Conservation (phyloP, 1,284 basidiomycete species). For the Apiotrichum gracile region DNA sequence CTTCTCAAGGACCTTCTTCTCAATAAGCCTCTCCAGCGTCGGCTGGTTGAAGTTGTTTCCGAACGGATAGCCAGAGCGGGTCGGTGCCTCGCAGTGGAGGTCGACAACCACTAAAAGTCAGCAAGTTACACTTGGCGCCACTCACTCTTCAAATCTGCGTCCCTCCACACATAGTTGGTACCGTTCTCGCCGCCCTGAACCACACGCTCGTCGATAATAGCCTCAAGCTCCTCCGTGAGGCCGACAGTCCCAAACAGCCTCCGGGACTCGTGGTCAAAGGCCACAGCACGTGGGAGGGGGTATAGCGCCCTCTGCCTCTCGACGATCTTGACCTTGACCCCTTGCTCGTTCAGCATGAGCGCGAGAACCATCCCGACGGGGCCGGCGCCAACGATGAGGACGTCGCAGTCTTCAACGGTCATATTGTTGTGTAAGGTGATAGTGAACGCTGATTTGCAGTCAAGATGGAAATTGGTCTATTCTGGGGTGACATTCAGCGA, state of each 20-base stretch:
- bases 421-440: neutral
- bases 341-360: conserved; percentile 11
- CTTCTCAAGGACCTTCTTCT: conserved; percentile 2
- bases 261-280: conserved; percentile 20
- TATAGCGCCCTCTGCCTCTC: conserved; percentile 22
- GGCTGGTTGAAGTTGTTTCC: conserved; percentile 17
- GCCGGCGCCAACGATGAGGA: conserved; percentile 11
- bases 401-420: conserved; percentile 4
- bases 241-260: conserved; percentile 13
- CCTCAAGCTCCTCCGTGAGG: conserved; percentile 6
- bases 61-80: conserved; percentile 16
- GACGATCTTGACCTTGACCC: conserved; percentile 16
- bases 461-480: too few relatives aligned
- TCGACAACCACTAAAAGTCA: conserved; percentile 8
- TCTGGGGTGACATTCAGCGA: too few relatives aligned
- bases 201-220: conserved; percentile 8
- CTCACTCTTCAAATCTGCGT: conserved; percentile 16
- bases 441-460: neutral
- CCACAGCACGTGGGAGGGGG: conserved; percentile 20
- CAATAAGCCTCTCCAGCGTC: conserved; percentile 9
- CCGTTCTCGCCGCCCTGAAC: conserved; percentile 14
- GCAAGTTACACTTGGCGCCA: neutral
- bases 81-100: conserved; percentile 9
- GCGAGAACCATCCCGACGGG: conserved; percentile 12
- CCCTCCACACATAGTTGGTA: conserved; percentile 19